phyloP scores from a whole-genome alignment of 768 basidiomycete genomes.

The Boletus coccyginus region DNA sequence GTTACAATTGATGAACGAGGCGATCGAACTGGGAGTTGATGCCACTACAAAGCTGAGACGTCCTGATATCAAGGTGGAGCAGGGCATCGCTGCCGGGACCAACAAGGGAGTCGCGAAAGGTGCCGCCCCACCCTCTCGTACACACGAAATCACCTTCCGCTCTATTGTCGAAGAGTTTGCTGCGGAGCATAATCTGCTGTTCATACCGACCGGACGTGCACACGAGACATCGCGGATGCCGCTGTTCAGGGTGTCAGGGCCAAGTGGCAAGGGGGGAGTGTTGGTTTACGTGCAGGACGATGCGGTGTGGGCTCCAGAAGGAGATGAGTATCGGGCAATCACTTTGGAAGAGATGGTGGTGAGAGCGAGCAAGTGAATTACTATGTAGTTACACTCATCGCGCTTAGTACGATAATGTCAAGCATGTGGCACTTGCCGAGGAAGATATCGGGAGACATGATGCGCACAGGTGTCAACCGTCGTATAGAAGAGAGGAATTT shows the following conservation, averaged over 20 bases:
- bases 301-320: slow-evolving; percentile 84
- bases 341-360: slow-evolving; percentile 87
- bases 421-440: no score
- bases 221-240: slow-evolving; percentile 89
- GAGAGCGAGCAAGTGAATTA: slow-evolving; percentile 42
- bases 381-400: not conserved
- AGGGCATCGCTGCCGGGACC: slow-evolving; percentile 32
- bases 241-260: slow-evolving; percentile 78
- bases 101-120: slow-evolving; percentile 30
- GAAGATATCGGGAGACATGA: no score
- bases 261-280: slow-evolving; percentile 83
- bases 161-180: slow-evolving; percentile 91
- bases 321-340: slow-evolving; percentile 71
- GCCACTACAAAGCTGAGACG: slow-evolving; percentile 66
- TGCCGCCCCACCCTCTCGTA: slow-evolving; percentile 44
- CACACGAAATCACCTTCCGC: slow-evolving; percentile 88
- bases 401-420: not conserved
- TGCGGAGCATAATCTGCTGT: slow-evolving; percentile 80
- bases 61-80: slow-evolving; percentile 61
- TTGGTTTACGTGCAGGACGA: slow-evolving; percentile 90
- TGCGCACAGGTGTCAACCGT: no score
- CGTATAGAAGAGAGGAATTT: no score
- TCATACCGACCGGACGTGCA: slow-evolving; percentile 82
- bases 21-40: slow-evolving; percentile 80
- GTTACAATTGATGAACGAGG: slow-evolving; percentile 91